Percentiles rank a stretch among this genome's conserved stretches.
phyloP scores from a whole-genome alignment of 352 stramenopile genomes.

The Phytophthora cryptogea region DNA sequence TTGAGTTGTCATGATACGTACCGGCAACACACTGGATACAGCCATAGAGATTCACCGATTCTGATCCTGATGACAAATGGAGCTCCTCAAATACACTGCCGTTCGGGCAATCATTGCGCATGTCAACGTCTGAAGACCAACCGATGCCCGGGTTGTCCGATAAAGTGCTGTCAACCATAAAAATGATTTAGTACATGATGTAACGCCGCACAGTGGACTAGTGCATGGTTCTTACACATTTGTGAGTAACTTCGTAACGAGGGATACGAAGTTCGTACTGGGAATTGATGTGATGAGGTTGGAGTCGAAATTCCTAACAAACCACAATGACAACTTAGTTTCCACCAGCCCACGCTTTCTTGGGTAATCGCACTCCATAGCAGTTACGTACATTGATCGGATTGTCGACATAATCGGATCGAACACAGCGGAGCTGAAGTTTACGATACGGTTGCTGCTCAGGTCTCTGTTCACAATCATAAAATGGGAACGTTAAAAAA shows the following conservation, averaged over 20 bases:
- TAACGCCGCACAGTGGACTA: neutral
- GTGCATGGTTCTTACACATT: constrained; percentile 47
- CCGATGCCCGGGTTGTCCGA: constrained; percentile 58
- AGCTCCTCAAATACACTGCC: constrained; percentile 59
- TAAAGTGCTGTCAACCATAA: constrained; percentile 38
- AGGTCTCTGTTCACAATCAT: constrained; percentile 41
- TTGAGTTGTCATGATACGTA: constrained; percentile 58
- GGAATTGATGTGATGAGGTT: constrained; percentile 67
- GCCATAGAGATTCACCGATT: constrained; percentile 39
- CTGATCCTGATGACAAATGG: constrained; percentile 20
- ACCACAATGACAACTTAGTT: neutral
- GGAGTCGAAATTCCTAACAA: constrained; percentile 54
- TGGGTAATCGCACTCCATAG: no score
- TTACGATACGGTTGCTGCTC: constrained; percentile 59
- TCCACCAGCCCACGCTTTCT: neutral
- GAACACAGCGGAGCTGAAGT: constrained; percentile 59
- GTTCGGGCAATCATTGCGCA: constrained; percentile 51
- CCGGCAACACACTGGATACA: constrained; percentile 70
- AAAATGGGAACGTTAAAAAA: neutral
- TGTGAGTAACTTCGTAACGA: constrained; percentile 47
- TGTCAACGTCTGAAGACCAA: constrained; percentile 34
- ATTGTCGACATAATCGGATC: constrained; percentile 51
- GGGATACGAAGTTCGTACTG: constrained; percentile 50
- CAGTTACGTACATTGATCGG: constrained; percentile 50
- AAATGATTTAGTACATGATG: neutral